Conservation (phyloP, 1,284 basidiomycete genomes). For the Moniliophthora roreri region DNA sequence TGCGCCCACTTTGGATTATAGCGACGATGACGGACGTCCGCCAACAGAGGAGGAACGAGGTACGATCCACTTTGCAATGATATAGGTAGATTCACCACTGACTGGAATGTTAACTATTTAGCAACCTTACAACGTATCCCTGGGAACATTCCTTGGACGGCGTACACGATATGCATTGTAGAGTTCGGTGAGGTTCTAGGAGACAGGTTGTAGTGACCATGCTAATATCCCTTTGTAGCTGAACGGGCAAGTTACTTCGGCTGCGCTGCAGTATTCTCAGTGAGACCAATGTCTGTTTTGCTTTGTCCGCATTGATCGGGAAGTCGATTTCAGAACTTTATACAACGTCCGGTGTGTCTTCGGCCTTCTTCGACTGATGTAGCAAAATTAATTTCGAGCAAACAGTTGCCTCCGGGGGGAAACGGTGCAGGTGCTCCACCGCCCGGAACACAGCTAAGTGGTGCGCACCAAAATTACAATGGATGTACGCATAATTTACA, state of each 20-base stretch:
- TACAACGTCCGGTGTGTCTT: conserved; percentile 28
- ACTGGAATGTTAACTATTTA: not conserved
- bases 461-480: not conserved
- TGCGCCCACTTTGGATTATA: not conserved
- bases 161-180: conserved; percentile 1
- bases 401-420: conserved; percentile 25
- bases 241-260: conserved; percentile 2
- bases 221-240: not conserved
- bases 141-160: not conserved
- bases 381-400: too few relatives aligned
- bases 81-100: not conserved
- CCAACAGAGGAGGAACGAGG: conserved; percentile 5
- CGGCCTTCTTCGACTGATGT: not conserved
- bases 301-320: not conserved
- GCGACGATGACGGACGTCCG: conserved; percentile 5
- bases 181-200: conserved; percentile 1
- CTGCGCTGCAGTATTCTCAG: conserved; percentile 1
- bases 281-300: not conserved
- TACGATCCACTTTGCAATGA: not conserved
- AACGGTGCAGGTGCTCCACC: conserved; percentile 41
- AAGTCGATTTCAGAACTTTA: conserved; percentile 19
- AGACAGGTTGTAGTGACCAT: too few relatives aligned
- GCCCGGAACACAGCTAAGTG: conserved; percentile 30
- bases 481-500: not conserved
- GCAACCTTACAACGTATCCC: not conserved